These are phyloP conservation scores for Pythium coloratum DNA, from an alignment of 352 stramenopile species.

Conservation along the genomic window DNA sequence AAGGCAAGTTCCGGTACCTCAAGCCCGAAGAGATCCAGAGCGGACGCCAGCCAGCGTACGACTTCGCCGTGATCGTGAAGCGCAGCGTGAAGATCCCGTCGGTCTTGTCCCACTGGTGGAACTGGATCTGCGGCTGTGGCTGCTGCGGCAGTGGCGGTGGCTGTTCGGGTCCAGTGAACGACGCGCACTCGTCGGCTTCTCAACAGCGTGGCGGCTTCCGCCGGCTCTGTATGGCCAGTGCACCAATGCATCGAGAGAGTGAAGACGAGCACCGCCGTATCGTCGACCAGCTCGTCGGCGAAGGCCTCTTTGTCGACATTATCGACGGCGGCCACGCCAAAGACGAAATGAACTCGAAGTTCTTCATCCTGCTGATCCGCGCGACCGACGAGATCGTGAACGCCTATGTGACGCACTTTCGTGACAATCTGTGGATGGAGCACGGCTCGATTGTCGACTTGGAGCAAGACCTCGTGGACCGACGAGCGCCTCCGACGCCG, in stretches of 20 bases:
- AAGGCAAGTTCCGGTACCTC: constrained; percentile 75
- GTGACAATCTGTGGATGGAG: constrained; percentile 74
- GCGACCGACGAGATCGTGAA: constrained; percentile 61
- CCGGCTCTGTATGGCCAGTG: constrained; percentile 59
- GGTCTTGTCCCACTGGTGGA: constrained; percentile 28
- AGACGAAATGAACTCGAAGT: constrained; percentile 80
- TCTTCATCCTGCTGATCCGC: constrained; percentile 72
- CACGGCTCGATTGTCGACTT: constrained; percentile 80
- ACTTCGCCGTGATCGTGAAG: constrained; percentile 82
- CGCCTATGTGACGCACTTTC: constrained; percentile 63
- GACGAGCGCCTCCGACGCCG: constrained; percentile 60
- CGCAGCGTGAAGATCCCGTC: constrained; percentile 55
- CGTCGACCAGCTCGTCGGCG: constrained; percentile 68
- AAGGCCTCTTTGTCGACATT: constrained; percentile 79
- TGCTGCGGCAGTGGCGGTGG: constrained; percentile 17
- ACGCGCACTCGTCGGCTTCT: constrained; percentile 3
- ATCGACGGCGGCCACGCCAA: constrained; percentile 83
- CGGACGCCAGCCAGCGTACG: constrained; percentile 57
- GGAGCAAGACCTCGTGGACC: constrained; percentile 67
- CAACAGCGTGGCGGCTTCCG: constrained; percentile 45
- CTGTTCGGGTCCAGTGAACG: constrained; percentile 15
- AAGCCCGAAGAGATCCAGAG: constrained; percentile 78
- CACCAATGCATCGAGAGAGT: constrained; percentile 51
- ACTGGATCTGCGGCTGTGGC: constrained; percentile 43
- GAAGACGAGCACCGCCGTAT: constrained; percentile 83